Base-by-base conservation (phyloP, 2,329 filamentous ascomycete species). In the Exophiala viscosa region DNA sequence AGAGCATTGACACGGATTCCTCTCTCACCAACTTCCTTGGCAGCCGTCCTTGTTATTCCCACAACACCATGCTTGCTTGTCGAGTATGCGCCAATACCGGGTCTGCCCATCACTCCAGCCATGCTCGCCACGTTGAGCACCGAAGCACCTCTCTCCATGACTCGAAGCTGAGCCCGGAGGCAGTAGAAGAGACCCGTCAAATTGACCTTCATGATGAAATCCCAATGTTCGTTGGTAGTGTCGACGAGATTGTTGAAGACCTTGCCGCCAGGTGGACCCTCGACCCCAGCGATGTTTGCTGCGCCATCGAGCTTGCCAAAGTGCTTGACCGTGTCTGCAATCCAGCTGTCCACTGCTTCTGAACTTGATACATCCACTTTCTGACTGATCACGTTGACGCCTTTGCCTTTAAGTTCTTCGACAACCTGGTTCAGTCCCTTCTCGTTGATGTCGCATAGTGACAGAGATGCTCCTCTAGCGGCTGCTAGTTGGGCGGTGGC, bases 401-500 rank as follows among this genome's bases (percentile, higher is more conserved):
- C 50, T 20, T 44, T 36, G 5, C 45, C 41, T 18, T 47, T 46
- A 10, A 57, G 14, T 20, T 54, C 50, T 14, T 50, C 32, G 14
- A 49, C 50, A 5, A 57, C 18, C 28, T 58, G 48, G 38, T 46
- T 45, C 11, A 80, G 68, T 0, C 66, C 64, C 0, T 62, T 58
- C 8, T 65, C 55, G 41, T 73, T 68, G 47, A 79, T 65, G 58
- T 81, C 79, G 7, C 73, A 75, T 2, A 80, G 65, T 4, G 76
- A 76, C 4, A 81, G 60, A 3, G 56, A 66, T 1, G 76, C 76
- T 20, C 76, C 77, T 20, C 69, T 67, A 1, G 65, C 60, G 50
- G 73, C 70, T 2, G 79, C 69, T 11, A 74, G 67, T 15, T 70
- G 67, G 6, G 76, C 73, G 7, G 76, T 75, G 14, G 72, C 72